phyloP scores from a whole-genome alignment of 2,329 filamentous ascomycete species.

The Fusarium penzigii region DNA sequence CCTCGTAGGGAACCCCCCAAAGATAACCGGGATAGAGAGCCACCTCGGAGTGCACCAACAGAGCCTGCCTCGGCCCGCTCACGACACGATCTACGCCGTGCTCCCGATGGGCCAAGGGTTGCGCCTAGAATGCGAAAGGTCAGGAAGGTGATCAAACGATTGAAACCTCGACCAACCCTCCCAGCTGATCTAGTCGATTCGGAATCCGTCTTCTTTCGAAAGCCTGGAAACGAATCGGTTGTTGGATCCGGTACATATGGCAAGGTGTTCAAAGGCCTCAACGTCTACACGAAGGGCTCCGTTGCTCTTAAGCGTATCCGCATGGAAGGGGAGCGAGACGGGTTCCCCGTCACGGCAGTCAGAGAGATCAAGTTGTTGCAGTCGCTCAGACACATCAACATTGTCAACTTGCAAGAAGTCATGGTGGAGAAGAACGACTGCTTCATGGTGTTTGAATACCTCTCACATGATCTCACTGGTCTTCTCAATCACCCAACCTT shows the following conservation, averaged over 20 bases:
- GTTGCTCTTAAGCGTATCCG: constrained; percentile 89
- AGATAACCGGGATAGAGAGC: constrained; percentile 44
- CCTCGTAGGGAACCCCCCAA: constrained; percentile 44
- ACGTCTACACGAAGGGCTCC: constrained; percentile 83
- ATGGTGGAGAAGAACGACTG: constrained; percentile 99
- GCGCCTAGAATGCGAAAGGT: constrained; percentile 61
- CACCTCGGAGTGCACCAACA: constrained; percentile 52
- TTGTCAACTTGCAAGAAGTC: constrained; percentile 82
- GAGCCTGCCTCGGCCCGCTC: constrained; percentile 54
- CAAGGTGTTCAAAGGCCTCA: constrained; percentile 91
- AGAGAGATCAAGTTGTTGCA: constrained; percentile 92
- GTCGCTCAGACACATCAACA: constrained; percentile 77
- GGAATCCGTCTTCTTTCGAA: constrained; percentile 90
- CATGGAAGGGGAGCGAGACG: constrained; percentile 91
- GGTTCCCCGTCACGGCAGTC: constrained; percentile 87
- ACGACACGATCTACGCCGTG: constrained; percentile 35
- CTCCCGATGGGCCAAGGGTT: constrained; percentile 38
- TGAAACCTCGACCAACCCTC: constrained; percentile 71
- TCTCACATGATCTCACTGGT: constrained; percentile 93
- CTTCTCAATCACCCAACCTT: constrained; percentile 94
- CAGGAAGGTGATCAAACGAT: constrained; percentile 67
- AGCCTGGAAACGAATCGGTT: constrained; percentile 96
- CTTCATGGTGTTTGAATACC: constrained; percentile 99
- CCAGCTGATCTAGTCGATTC: constrained; percentile 72
- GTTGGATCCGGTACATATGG: constrained; percentile 95